Conservation (phyloP, 2,329 filamentous ascomycete genomes). For the Verticillium nubilum region DNA sequence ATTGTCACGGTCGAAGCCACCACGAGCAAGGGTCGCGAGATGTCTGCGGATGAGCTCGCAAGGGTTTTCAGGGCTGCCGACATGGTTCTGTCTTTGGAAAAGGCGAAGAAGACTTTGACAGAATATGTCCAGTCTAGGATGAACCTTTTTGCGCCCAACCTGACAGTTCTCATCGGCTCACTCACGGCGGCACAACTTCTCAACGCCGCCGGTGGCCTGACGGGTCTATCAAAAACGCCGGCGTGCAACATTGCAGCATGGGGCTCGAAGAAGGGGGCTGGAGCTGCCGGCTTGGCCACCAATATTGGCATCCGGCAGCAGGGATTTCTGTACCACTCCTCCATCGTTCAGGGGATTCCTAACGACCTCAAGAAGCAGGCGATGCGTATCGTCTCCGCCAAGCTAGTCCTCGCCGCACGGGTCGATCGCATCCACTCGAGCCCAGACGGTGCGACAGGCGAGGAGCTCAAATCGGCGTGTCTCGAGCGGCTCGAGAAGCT, state of each 20-base stretch:
- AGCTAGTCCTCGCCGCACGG: slow-evolving; percentile 87
- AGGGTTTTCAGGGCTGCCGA: slow-evolving; percentile 74
- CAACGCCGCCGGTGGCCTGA: slow-evolving; percentile 85
- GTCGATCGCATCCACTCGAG: slow-evolving; percentile 81
- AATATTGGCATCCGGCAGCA: slow-evolving; percentile 89
- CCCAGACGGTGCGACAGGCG: slow-evolving; percentile 75
- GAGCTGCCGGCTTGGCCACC: slow-evolving; percentile 74
- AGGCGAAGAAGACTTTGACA: slow-evolving; percentile 78
- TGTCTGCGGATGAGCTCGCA: slow-evolving; percentile 69
- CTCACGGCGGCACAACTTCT: slow-evolving; percentile 94
- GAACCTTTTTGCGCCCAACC: slow-evolving; percentile 90
- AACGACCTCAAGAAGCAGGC: slow-evolving; percentile 87
- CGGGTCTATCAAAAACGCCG: slow-evolving; percentile 84
- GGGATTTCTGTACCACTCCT: slow-evolving; percentile 88
- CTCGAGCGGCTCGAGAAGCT: slow-evolving; percentile 86
- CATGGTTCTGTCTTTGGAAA: slow-evolving; percentile 83
- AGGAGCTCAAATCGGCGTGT: slow-evolving; percentile 76
- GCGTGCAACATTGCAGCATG: slow-evolving; percentile 89
- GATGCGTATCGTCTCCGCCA: slow-evolving; percentile 89
- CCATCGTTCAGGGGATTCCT: slow-evolving; percentile 76
- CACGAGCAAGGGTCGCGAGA: slow-evolving; percentile 74
- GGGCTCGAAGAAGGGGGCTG: slow-evolving; percentile 81
- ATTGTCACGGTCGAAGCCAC: slow-evolving; percentile 93
- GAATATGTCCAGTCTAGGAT: slow-evolving; percentile 97
- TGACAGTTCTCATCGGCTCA: slow-evolving; percentile 85